Conservation (phyloP, 148 eudicot species). For the Rhododendron mucronatum region DNA sequence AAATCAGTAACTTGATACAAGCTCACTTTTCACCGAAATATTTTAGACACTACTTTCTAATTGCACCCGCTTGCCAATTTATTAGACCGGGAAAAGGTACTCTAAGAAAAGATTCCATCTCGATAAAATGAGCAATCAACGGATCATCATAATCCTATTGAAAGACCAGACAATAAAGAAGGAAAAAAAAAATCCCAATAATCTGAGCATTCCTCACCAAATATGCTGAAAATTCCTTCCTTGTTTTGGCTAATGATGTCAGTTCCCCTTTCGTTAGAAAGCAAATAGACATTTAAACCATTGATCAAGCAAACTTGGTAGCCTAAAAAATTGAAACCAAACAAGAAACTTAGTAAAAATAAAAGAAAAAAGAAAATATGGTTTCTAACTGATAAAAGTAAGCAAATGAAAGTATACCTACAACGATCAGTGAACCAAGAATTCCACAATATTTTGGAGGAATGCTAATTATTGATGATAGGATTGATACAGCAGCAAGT, state of each 20-base stretch:
- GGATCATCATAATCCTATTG: neutral
- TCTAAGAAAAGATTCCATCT: neutral
- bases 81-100: neutral
- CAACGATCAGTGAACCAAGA: slow-evolving; percentile 59
- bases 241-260: slow-evolving; percentile 87
- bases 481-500: slow-evolving; percentile 67
- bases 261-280: slow-evolving; percentile 66
- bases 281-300: slow-evolving; percentile 74
- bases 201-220: slow-evolving; percentile 54
- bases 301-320: slow-evolving; percentile 66
- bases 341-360: slow-evolving; percentile 1
- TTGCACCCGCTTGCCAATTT: neutral
- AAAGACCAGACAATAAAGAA: neutral
- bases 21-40: neutral
- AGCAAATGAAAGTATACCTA: slow-evolving; percentile 44
- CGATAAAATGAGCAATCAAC: neutral
- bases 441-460: slow-evolving; percentile 75
- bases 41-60: neutral
- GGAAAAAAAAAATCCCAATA: neutral
- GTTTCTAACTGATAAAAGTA: neutral
- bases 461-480: slow-evolving; percentile 66
- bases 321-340: slow-evolving; percentile 33
- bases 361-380: neutral
- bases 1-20: neutral
- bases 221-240: slow-evolving; percentile 88